Conservation (phyloP, 2,329 filamentous ascomycete species). For the Pseudovirgaria hyperparasitica region DNA sequence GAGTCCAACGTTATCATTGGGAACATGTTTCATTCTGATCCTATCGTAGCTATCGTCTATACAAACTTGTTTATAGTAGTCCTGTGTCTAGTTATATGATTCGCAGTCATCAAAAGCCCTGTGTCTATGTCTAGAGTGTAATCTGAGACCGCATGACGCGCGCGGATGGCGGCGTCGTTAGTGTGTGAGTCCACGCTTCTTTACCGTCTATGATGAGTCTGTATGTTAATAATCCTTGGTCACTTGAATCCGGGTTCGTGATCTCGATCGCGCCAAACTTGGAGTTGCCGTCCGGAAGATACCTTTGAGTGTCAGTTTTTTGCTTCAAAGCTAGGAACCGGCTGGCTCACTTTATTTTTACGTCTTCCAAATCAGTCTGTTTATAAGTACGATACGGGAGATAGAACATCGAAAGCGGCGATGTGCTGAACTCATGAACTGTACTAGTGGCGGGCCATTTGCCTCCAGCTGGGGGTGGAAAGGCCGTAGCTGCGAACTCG, state of each 20-base stretch:
- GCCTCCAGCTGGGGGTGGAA: constrained; percentile 48
- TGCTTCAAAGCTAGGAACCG: neutral
- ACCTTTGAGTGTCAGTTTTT: constrained; percentile 31
- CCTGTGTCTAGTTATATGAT: no score
- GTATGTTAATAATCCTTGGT: constrained; percentile 66
- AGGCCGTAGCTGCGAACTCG: constrained; percentile 84
- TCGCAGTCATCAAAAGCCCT: no score
- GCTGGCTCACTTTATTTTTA: constrained; percentile 62
- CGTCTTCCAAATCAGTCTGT: constrained; percentile 70
- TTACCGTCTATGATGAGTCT: constrained; percentile 69
- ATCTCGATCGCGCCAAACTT: constrained; percentile 84
- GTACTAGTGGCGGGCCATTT: constrained; percentile 34
- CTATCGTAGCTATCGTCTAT: no score
- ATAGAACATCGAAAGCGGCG: constrained; percentile 88
- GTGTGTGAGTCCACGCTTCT: constrained; percentile 56
- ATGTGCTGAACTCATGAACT: constrained; percentile 85
- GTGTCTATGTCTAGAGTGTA: no score
- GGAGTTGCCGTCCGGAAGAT: constrained; percentile 71
- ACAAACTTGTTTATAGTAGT: no score
- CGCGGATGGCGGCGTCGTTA: constrained; percentile 34
- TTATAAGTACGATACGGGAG: constrained; percentile 72
- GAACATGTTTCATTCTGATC: no score
- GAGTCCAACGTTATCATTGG: no score
- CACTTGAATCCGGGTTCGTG: constrained; percentile 48
- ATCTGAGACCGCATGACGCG: no score